phyloP scores from a whole-genome alignment of 345 rosid species.

The Conringia planisiliqua region DNA sequence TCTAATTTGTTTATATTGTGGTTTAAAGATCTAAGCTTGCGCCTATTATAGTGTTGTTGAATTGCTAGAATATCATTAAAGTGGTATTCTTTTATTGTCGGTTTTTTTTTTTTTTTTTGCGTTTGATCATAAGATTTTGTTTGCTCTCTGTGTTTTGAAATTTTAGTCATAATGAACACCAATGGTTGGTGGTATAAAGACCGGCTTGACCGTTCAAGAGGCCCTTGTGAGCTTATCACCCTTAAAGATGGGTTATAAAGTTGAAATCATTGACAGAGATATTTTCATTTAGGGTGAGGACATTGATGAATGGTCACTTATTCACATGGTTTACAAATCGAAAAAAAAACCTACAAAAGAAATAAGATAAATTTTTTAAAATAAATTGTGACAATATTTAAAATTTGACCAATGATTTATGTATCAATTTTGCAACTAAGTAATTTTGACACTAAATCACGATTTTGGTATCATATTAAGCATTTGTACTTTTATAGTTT shows the following conservation, averaged over 20 bases:
- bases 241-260: conserved; percentile 92
- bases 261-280: conserved; percentile 76
- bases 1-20: neutral
- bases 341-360: too few relatives aligned
- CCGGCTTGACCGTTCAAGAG: conserved; percentile 83
- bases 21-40: neutral
- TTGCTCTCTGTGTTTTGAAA: neutral
- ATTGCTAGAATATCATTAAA: neutral
- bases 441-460: too few relatives aligned
- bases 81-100: neutral
- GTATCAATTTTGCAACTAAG: too few relatives aligned
- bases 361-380: too few relatives aligned
- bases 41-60: neutral
- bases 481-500: too few relatives aligned
- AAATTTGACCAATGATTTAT: too few relatives aligned
- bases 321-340: conserved; percentile 89
- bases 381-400: too few relatives aligned
- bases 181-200: conserved; percentile 89
- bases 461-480: too few relatives aligned
- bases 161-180: conserved; percentile 73
- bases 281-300: conserved; percentile 94
- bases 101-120: too few relatives aligned
- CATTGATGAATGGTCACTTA: conserved; percentile 96
- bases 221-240: conserved; percentile 80
- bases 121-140: neutral